Evolutionary conservation across 768 basidiomycete genomes (phyloP).

Genomic region (Rhodocollybia butyracea): DNA sequence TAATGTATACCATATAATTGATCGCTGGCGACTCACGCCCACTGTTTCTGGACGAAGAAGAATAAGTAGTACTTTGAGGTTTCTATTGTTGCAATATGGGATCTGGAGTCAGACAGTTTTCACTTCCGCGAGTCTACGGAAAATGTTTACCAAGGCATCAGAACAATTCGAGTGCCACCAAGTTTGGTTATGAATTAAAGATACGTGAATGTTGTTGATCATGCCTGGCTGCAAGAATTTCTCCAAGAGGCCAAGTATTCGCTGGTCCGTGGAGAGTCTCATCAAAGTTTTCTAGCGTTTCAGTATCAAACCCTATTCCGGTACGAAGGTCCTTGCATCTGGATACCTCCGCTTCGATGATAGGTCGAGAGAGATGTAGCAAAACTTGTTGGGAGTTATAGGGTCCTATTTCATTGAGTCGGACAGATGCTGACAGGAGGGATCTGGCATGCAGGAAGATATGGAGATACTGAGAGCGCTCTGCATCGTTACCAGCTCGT

Average conservation of each 20-base stretch:
- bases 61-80: too few relatives aligned
- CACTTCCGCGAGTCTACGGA: too few relatives aligned
- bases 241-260: conserved; percentile 95
- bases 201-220: conserved; percentile 95
- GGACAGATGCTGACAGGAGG: conserved; percentile 86
- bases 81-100: too few relatives aligned
- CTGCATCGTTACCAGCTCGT: conserved; percentile 34
- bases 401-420: conserved; percentile 89
- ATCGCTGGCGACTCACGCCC: neutral
- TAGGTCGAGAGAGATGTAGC: conserved; percentile 62
- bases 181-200: conserved; percentile 87
- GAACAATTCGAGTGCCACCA: too few relatives aligned
- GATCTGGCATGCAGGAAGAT: conserved; percentile 92
- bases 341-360: conserved; percentile 55
- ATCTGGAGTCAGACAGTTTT: too few relatives aligned
- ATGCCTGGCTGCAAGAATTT: conserved; percentile 86
- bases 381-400: conserved; percentile 90
- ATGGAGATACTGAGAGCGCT: conserved; percentile 80
- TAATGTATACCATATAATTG: neutral
- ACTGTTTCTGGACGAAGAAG: neutral
- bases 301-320: conserved; percentile 27
- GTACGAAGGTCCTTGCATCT: conserved; percentile 49
- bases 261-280: conserved; percentile 58
- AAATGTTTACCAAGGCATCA: too few relatives aligned
- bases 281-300: conserved; percentile 27